These are phyloP conservation scores for Senna siamea DNA, from an alignment of 306 rosid species.

Conservation along the genomic window DNA sequence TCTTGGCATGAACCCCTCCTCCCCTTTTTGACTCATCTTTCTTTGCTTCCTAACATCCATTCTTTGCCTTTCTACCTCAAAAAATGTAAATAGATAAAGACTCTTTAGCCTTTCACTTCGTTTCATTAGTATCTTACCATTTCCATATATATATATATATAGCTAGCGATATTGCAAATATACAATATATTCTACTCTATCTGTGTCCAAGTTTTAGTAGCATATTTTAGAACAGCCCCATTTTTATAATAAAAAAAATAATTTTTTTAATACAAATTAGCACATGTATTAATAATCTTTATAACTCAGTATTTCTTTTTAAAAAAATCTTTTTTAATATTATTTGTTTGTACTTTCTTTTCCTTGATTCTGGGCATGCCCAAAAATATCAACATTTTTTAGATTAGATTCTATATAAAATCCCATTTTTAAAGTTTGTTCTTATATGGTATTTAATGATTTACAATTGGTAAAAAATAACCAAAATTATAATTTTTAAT, in stretches of 20 bases:
- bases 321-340: too few species aligned
- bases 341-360: neutral
- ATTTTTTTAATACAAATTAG: too few species aligned
- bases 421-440: too few species aligned
- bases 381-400: too few species aligned
- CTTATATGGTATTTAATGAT: too few species aligned
- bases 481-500: too few species aligned
- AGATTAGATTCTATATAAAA: too few species aligned
- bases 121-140: slow-evolving; percentile 25
- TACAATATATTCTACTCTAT: slow-evolving; percentile 1
- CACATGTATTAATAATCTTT: too few species aligned
- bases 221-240: neutral
- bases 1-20: slow-evolving; percentile 64
- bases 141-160: slow-evolving; percentile 35
- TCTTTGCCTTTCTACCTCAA: slow-evolving; percentile 48
- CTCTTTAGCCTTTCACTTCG: slow-evolving; percentile 34
- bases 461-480: too few species aligned
- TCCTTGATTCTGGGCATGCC: neutral
- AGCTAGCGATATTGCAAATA: slow-evolving; percentile 15
- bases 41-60: slow-evolving; percentile 46
- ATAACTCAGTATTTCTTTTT: too few species aligned
- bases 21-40: slow-evolving; percentile 68
- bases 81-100: slow-evolving; percentile 1
- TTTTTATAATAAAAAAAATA: too few species aligned
- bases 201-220: neutral